Evolutionary conservation across 1,139 yeast species (phyloP).

Genomic region (Saccharomyces hybrid): DNA sequence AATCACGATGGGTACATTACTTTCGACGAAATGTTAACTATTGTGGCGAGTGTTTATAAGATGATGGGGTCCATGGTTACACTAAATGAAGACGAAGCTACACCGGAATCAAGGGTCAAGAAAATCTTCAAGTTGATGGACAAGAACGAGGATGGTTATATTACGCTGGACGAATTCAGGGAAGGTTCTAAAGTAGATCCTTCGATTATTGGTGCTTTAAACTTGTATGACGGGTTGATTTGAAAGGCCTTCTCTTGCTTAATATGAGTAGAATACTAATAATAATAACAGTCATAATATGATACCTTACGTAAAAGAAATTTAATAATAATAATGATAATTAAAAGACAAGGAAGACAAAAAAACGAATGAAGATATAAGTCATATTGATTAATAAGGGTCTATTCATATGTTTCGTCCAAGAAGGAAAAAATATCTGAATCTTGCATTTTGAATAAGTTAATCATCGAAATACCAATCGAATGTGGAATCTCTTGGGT

Average conservation of each 20-base stretch:
- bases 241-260: conserved; percentile 24
- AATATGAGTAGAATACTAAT: not conserved
- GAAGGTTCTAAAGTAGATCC: conserved; percentile 78
- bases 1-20: conserved; percentile 68
- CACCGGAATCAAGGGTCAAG: conserved; percentile 81
- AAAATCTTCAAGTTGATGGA: conserved; percentile 72
- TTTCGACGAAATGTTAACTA: conserved; percentile 70
- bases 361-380: not conserved
- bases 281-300: not conserved
- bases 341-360: not conserved
- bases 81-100: conserved; percentile 81
- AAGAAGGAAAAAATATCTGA: conserved; percentile 12
- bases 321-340: not conserved
- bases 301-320: conserved; percentile 1
- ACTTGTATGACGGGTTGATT: conserved; percentile 71
- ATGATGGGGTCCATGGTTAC: conserved; percentile 96
- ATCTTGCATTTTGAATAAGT: conserved; percentile 33
- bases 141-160: conserved; percentile 59
- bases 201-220: conserved; percentile 70
- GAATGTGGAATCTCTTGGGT: conserved; percentile 43
- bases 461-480: conserved; percentile 43
- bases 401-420: conserved; percentile 11
- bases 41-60: conserved; percentile 78
- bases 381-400: conserved; percentile 25
- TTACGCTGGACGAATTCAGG: conserved; percentile 74